Conservation (phyloP, 2,329 filamentous ascomycete genomes). For the Graphilbum sp. region DNA sequence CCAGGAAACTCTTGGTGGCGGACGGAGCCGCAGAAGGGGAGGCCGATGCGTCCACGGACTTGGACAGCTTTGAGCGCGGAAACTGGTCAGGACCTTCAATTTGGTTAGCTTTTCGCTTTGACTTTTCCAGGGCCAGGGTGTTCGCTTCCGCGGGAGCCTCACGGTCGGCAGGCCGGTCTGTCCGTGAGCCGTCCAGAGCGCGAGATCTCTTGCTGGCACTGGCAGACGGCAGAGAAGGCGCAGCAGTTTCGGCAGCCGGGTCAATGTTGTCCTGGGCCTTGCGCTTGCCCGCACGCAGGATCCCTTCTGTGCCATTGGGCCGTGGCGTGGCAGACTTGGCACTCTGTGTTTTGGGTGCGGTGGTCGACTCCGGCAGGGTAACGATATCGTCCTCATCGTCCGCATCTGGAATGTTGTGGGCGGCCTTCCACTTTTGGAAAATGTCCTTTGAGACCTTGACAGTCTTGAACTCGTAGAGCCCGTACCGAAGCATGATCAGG, state of each 20-base stretch:
- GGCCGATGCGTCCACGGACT: constrained; percentile 14
- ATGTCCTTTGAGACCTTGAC: constrained; percentile 41
- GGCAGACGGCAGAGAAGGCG: too few relatives aligned
- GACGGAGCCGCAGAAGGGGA: constrained; percentile 19
- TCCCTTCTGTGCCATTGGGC: constrained; percentile 18
- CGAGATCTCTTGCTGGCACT: constrained; percentile 33
- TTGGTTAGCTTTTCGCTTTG: constrained; percentile 34
- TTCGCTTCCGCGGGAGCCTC: constrained; percentile 17
- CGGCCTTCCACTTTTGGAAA: constrained; percentile 40
- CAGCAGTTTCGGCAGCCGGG: constrained; percentile 19
- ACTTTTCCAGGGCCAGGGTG: constrained; percentile 24
- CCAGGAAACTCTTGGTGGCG: constrained; percentile 38
- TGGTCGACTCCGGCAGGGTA: background rate
- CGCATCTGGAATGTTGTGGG: constrained; percentile 35
- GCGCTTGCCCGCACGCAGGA: constrained; percentile 26
- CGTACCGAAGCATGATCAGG: constrained; percentile 43
- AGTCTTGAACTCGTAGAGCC: constrained; percentile 46
- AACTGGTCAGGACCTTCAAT: constrained; percentile 27
- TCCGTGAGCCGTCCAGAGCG: constrained; percentile 9
- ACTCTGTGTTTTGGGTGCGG: constrained; percentile 10
- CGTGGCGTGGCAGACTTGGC: constrained; percentile 13
- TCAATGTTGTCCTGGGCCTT: constrained; percentile 37
- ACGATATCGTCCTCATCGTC: constrained; percentile 23
- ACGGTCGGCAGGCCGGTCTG: constrained; percentile 3
- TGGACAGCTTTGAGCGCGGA: constrained; percentile 33